Base-by-base conservation (phyloP, 257 asterid species). In the Capsicum chinense region DNA sequence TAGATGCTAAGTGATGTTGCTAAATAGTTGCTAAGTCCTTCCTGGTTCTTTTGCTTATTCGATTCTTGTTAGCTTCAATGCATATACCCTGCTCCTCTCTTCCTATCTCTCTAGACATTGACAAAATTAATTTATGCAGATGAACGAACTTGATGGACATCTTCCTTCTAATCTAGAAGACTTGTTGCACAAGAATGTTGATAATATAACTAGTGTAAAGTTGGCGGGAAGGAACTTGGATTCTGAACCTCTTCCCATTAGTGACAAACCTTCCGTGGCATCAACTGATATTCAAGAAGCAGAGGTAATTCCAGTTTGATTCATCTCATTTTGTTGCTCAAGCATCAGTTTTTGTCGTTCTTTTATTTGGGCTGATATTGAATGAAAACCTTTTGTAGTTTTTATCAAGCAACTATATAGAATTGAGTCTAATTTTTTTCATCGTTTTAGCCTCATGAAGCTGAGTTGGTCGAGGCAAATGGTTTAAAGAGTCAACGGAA, bases 81-180 rank as follows among this genome's bases (percentile, higher is more conserved):
- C 17, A 39, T 52, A 12, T 19, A 73, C 16, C 74, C 11, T 79
- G 83, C 8, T 50, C 47, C 74, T 83, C 44, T 50, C 78, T 85
- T 67, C 69, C 66, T 66, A 10, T 84, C 37, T 86, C 26, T 84
- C 26, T 84, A 84, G 74, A 26, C 21, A 19, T 13, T 74, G 10
- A 52, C 21, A 26, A 19, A 26, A 76, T 52, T 52, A 15, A 21
- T 76, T 7, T 52, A 82, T 84, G 88, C 94, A 96, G 99, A 86
- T 91, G 86, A 91, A 90, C 86, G 91, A 90, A 89, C 92, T 96
- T 84, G 95, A 93, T 78, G 89, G 81, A 56, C 89, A 92, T 79
- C 97, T 96, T 88, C 94, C 97, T 84, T 86, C 89, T 81, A 89
- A 90, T 67, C 56, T 93, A 84, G 97, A 92, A 79, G 92, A 89